These are phyloP conservation scores for Oleoguttula mirabilis DNA, from an alignment of 495 filamentous ascomycete genomes.

Conservation along the genomic window DNA sequence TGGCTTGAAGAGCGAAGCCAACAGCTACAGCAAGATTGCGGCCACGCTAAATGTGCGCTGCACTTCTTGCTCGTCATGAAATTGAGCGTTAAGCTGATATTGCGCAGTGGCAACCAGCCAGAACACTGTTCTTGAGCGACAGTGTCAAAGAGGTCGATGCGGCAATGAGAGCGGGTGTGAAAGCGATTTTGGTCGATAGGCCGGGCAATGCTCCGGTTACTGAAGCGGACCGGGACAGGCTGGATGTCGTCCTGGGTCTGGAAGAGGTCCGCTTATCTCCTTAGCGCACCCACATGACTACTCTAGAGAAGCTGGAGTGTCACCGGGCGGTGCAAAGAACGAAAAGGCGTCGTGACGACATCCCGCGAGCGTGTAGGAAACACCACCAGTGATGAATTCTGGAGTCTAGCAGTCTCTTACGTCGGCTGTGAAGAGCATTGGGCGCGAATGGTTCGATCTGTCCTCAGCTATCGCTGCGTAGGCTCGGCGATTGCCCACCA, in stretches of 20 bases:
- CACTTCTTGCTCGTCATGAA: not conserved
- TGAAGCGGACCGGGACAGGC: conserved; percentile 1
- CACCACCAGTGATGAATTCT: no score
- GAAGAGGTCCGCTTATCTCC: no score
- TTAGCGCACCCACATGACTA: no score
- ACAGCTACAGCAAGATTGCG: conserved; percentile 50
- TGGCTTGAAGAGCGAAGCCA: conserved; percentile 49
- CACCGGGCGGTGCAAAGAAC: no score
- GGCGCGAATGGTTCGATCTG: no score
- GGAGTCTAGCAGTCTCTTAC: no score
- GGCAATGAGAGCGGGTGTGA: conserved; percentile 51
- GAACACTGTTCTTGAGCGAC: conserved; percentile 60
- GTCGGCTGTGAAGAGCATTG: no score
- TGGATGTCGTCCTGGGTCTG: conserved; percentile 4
- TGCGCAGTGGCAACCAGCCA: conserved; percentile 16
- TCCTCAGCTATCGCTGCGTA: no score
- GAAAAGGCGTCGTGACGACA: no score
- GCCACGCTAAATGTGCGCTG: conserved; percentile 26
- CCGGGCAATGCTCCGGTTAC: conserved; percentile 48
- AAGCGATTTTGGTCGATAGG: conserved; percentile 46
- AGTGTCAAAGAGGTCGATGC: conserved; percentile 58
- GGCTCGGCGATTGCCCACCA: conserved; percentile 79
- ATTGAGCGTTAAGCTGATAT: conserved; percentile 1
- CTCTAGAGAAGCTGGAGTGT: no score
- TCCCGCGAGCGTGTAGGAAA: no score